Evolutionary conservation across 2,329 filamentous ascomycete species (phyloP).

Genomic region (Pseudopithomyces chartarum): DNA sequence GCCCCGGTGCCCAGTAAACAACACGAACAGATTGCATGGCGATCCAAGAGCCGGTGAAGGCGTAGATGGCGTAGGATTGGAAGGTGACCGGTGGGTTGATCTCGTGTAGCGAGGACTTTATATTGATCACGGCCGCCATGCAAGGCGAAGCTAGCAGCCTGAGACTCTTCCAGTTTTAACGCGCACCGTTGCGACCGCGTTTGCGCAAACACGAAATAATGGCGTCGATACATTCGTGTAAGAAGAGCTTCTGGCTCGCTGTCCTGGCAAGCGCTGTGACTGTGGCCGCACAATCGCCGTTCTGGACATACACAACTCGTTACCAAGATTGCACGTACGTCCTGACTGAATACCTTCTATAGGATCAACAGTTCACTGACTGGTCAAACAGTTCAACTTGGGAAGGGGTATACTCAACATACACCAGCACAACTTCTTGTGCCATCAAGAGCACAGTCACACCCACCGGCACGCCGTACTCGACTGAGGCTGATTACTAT

Average conservation of each 20-base stretch:
- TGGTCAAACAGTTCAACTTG: not conserved
- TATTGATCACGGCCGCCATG: conserved; percentile 23
- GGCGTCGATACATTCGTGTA: conserved; percentile 19
- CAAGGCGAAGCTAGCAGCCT: conserved; percentile 10
- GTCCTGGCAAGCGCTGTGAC: conserved; percentile 17
- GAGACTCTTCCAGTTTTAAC: conserved; percentile 12
- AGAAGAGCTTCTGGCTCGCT: conserved; percentile 18
- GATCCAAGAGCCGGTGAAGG: conserved; percentile 2
- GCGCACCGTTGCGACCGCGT: conserved; percentile 4
- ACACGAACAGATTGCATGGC: not conserved
- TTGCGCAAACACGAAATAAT: conserved; percentile 15
- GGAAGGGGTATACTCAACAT: conserved; percentile 2
- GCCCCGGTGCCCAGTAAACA: conserved; percentile 1
- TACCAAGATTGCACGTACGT: conserved; percentile 19
- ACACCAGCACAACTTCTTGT: conserved; percentile 2
- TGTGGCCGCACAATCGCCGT: conserved; percentile 21
- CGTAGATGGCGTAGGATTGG: not conserved
- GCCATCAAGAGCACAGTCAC: conserved; percentile 30
- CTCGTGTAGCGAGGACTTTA: conserved; percentile 17
- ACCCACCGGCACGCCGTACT: conserved; percentile 28
- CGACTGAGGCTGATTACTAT: conserved; percentile 9
- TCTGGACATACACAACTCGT: conserved; percentile 32
- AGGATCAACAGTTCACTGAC: not conserved
- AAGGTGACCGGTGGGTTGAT: not conserved
- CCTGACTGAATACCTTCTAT: not conserved